Conservation (phyloP, 176 grass and related monocot species). For the bread wheat (Triticum aestivum) region IWGSC_CS_RefSeq_v2.1 NC_057795.1:157312353-157312852, state of each 20-base stretch:
- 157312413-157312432: not conserved
- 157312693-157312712: not conserved
- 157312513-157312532: not conserved
- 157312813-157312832: constrained; percentile 82
- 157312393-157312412: not conserved
- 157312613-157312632: constrained; percentile 52
- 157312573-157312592: constrained; percentile 34
- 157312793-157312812: constrained; percentile 66
- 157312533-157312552: not conserved
- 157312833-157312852: constrained; percentile 87
- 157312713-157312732: not conserved
- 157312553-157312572: not conserved
- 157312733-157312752: constrained; percentile 84
- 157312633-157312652: constrained; percentile 78
- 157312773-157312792: constrained; percentile 67
- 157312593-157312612: constrained; percentile 41
- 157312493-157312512: not conserved
- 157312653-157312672: not conserved
- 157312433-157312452: not conserved
- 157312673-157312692: not conserved
- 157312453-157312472: not conserved
- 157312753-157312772: constrained; percentile 65
- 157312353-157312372: not conserved
- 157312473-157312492: not conserved
- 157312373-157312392: not conserved